Conservation (phyloP, 306 rosid species). For the Dalbergia cultrata region DNA sequence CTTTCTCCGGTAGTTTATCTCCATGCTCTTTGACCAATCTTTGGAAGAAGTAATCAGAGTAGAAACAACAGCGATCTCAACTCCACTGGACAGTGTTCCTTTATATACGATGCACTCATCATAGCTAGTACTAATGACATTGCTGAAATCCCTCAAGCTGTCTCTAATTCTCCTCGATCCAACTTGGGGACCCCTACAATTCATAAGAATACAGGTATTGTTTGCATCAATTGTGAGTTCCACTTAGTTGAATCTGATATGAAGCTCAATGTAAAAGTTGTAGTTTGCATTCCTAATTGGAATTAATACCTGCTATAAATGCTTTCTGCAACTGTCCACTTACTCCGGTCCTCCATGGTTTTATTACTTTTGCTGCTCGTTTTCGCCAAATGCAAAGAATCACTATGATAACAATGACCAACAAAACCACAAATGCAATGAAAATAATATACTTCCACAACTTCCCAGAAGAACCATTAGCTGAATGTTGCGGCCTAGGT, state of each 20-base stretch:
- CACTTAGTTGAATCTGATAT: background rate
- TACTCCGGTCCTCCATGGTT: constrained; percentile 94
- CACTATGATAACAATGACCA: constrained; percentile 54
- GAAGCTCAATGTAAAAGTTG: background rate
- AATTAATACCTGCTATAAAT: constrained; percentile 81
- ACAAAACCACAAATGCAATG: constrained; percentile 50
- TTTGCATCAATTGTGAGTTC: constrained; percentile 28
- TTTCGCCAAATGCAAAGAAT: constrained; percentile 68
- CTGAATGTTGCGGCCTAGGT: constrained; percentile 26
- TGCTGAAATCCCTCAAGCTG: constrained; percentile 98
- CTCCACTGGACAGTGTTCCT: constrained; percentile 94
- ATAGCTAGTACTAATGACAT: constrained; percentile 58
- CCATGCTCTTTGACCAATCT: constrained; percentile 81
- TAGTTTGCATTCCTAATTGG: background rate
- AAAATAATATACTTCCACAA: constrained; percentile 63
- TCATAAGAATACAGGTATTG: constrained; percentile 2
- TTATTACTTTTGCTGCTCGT: constrained; percentile 71
- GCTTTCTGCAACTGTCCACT: constrained; percentile 98
- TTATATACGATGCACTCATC: constrained; percentile 69
- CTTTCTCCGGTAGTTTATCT: constrained; percentile 75
- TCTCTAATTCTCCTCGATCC: constrained; percentile 79
- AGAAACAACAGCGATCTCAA: constrained; percentile 93
- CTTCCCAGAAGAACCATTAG: constrained; percentile 43
- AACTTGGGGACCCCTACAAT: constrained; percentile 90
- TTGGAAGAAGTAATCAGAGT: constrained; percentile 57